Conservation (phyloP, 306 rosid species). For the Medicago arabica region DNA sequence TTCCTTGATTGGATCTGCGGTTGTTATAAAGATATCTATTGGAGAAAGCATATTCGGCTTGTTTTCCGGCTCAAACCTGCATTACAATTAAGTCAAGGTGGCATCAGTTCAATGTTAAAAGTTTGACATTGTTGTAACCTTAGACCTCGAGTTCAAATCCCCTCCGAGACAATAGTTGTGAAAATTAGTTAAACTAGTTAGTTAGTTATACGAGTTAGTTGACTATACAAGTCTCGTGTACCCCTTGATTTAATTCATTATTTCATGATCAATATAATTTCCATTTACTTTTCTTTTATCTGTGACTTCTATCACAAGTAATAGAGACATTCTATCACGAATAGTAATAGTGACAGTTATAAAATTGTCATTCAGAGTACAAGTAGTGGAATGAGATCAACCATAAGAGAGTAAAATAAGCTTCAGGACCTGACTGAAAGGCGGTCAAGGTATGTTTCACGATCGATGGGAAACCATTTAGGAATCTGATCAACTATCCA, state of each 20-base stretch:
- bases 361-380: too few relatives aligned
- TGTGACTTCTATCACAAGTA: too few relatives aligned
- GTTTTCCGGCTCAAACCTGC: slow-evolving; percentile 88
- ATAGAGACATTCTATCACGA: too few relatives aligned
- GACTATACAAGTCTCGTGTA: too few relatives aligned
- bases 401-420: slow-evolving; percentile 3
- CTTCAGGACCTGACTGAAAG: slow-evolving; percentile 76
- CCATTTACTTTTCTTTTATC: too few relatives aligned
- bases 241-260: too few relatives aligned
- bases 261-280: too few relatives aligned
- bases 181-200: too few relatives aligned
- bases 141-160: not conserved
- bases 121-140: not conserved
- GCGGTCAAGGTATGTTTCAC: slow-evolving; percentile 93
- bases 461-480: slow-evolving; percentile 95
- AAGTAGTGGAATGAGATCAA: not conserved
- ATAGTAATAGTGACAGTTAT: too few relatives aligned
- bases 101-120: not conserved
- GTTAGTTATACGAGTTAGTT: too few relatives aligned
- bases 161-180: not conserved
- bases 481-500: slow-evolving; percentile 98
- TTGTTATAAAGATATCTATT: slow-evolving; percentile 83
- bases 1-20: slow-evolving; percentile 92
- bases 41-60: slow-evolving; percentile 86
- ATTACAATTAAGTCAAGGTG: slow-evolving; percentile 11